These are phyloP conservation scores for Porphyridium purpureum DNA, from an alignment of 23 red algal species.

Conservation along the genomic window DNA sequence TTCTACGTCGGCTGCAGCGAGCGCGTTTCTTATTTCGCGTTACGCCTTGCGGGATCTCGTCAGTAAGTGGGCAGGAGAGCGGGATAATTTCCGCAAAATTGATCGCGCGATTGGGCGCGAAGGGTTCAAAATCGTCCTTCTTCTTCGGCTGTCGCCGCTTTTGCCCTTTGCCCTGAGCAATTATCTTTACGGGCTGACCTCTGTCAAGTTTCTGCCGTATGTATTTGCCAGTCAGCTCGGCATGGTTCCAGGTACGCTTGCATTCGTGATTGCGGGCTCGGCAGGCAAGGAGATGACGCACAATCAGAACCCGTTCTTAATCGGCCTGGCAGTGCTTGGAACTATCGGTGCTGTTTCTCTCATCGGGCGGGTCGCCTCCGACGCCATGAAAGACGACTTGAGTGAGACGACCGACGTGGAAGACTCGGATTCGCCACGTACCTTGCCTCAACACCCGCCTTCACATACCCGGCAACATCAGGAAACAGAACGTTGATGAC, in stretches of 20 bases:
- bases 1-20: slow-evolving; percentile 50
- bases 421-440: too few species aligned
- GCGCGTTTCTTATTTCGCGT: slow-evolving; percentile 69
- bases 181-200: slow-evolving; percentile 95
- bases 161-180: slow-evolving; percentile 81
- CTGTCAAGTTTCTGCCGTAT: slow-evolving; percentile 40
- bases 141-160: slow-evolving; percentile 77
- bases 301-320: too few species aligned
- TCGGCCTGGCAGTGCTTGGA: too few species aligned
- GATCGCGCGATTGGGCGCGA: slow-evolving; percentile 71
- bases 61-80: slow-evolving; percentile 11
- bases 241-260: slow-evolving; percentile 91
- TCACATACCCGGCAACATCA: too few species aligned
- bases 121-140: slow-evolving; percentile 78
- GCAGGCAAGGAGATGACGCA: slow-evolving; percentile 43
- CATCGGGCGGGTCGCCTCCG: too few species aligned
- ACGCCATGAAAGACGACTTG: too few species aligned
- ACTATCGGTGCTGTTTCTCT: too few species aligned
- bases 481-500: too few species aligned
- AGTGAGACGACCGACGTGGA: too few species aligned
- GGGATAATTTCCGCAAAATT: slow-evolving; percentile 52
- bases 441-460: too few species aligned
- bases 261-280: slow-evolving; percentile 58
- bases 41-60: slow-evolving; percentile 57
- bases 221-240: slow-evolving; percentile 62